Conservation (phyloP, 2,329 filamentous ascomycete species). For the Colletotrichum spinosum region DNA sequence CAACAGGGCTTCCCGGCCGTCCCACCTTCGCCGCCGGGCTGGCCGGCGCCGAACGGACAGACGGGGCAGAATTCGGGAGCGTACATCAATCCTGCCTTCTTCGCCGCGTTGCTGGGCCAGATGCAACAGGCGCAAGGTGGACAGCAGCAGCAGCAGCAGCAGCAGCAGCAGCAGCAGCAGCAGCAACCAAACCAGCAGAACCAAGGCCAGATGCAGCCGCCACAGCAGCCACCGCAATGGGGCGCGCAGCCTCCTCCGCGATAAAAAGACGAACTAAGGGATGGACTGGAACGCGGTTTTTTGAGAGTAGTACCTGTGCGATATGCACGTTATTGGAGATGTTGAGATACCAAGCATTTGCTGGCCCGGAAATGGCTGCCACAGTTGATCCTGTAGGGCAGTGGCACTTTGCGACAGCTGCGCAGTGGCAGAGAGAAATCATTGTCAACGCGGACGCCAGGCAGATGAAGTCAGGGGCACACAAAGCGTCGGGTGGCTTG, state of each 20-base stretch:
- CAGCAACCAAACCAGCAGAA: slow-evolving; percentile 13
- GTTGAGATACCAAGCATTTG: background rate
- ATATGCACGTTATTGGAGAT: background rate
- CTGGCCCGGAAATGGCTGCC: background rate
- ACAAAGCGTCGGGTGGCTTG: slow-evolving; percentile 21
- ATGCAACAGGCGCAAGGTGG: slow-evolving; percentile 48
- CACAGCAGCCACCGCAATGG: slow-evolving; percentile 39
- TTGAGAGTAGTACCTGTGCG: background rate
- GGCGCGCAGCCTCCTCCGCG: slow-evolving; percentile 34
- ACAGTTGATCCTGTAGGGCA: no score
- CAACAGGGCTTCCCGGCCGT: slow-evolving; percentile 48
- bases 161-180: slow-evolving; percentile 26
- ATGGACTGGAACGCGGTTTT: background rate
- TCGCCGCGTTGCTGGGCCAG: slow-evolving; percentile 61
- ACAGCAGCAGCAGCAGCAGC: slow-evolving; percentile 40
- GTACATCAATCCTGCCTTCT: slow-evolving; percentile 69
- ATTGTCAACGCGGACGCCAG: background rate
- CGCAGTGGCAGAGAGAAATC: background rate
- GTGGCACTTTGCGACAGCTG: no score
- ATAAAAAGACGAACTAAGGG: background rate
- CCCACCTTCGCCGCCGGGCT: slow-evolving; percentile 56
- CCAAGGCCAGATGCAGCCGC: slow-evolving; percentile 44
- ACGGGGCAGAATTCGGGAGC: slow-evolving; percentile 51
- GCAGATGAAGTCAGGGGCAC: slow-evolving; percentile 21
- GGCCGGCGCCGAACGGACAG: slow-evolving; percentile 48